phyloP scores from a whole-genome alignment of 129 eudicot species.

The Sambucus nigra region DNA sequence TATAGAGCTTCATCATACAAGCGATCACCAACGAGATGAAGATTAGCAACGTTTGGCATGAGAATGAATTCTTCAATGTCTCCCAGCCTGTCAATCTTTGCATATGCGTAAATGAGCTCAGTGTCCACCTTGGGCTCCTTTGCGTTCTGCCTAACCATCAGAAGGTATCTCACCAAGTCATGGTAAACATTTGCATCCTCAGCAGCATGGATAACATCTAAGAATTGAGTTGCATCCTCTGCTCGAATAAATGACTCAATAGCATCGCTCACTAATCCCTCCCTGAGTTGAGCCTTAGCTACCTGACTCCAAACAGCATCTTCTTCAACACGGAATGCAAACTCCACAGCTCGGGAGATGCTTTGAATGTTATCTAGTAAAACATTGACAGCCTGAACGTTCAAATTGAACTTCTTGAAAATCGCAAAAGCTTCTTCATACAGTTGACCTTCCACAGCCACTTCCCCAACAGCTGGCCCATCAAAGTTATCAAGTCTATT shows the following conservation, averaged over 20 bases:
- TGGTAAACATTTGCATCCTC: slow-evolving; percentile 69
- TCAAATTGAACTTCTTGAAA: slow-evolving; percentile 82
- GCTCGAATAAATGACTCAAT: slow-evolving; percentile 94
- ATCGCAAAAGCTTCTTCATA: slow-evolving; percentile 93
- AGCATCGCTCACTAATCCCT: slow-evolving; percentile 85
- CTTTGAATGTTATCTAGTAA: slow-evolving; percentile 66
- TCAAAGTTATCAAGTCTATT: slow-evolving; percentile 88
- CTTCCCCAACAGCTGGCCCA: slow-evolving; percentile 98
- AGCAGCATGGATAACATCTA: slow-evolving; percentile 76
- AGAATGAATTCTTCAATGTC: slow-evolving; percentile 91
- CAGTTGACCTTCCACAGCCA: slow-evolving; percentile 81
- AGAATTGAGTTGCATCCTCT: slow-evolving; percentile 80
- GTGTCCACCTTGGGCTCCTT: slow-evolving; percentile 96
- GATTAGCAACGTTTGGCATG: slow-evolving; percentile 97
- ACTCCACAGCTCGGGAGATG: slow-evolving; percentile 86
- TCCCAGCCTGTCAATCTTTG: slow-evolving; percentile 76
- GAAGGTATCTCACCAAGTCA: slow-evolving; percentile 73
- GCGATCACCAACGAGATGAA: slow-evolving; percentile 82
- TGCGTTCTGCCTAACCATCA: slow-evolving; percentile 88
- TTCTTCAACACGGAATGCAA: slow-evolving; percentile 94
- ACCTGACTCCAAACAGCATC: slow-evolving; percentile 99
- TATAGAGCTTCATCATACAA: slow-evolving; percentile 75
- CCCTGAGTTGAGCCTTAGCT: slow-evolving; percentile 86
- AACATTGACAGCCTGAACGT: slow-evolving; percentile 88
- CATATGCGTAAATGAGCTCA: slow-evolving; percentile 93